phyloP scores from a whole-genome alignment of 176 grass and related monocot species.

The Alloteropsis semialata region DNA sequence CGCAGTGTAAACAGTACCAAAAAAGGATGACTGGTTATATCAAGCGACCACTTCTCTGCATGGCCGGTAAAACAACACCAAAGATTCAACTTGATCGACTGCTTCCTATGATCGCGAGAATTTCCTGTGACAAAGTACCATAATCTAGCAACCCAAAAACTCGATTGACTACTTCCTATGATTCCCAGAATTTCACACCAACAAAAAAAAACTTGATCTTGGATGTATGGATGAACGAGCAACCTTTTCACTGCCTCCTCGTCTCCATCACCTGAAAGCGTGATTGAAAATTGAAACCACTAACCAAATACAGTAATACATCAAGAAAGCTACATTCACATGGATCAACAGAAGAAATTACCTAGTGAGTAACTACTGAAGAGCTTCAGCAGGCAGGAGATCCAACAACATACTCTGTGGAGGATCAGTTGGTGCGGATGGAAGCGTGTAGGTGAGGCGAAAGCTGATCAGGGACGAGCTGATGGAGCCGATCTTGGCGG shows the following conservation, averaged over 20 bases:
- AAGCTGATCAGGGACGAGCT: slow-evolving; percentile 34
- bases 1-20: background rate
- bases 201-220: background rate
- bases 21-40: background rate
- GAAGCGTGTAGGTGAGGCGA: slow-evolving; percentile 34
- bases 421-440: background rate
- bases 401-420: background rate
- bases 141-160: background rate
- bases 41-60: background rate
- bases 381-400: background rate
- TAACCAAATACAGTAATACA: background rate
- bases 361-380: slow-evolving; percentile 7
- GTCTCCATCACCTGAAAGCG: slow-evolving; percentile 7
- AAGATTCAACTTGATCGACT: background rate
- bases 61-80: background rate
- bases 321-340: background rate
- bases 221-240: background rate
- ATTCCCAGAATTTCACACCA: background rate
- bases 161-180: background rate
- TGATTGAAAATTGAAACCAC: slow-evolving; percentile 2
- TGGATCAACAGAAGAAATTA: background rate
- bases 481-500: slow-evolving; percentile 40
- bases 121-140: no score
- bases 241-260: background rate
- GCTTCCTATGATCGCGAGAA: background rate